A percentile compares a stretch with the other conserved stretches of the same genome.
Evolutionary conservation across 2,329 filamentous ascomycete species (phyloP).

Genomic region (Fusarium sp.): DNA sequence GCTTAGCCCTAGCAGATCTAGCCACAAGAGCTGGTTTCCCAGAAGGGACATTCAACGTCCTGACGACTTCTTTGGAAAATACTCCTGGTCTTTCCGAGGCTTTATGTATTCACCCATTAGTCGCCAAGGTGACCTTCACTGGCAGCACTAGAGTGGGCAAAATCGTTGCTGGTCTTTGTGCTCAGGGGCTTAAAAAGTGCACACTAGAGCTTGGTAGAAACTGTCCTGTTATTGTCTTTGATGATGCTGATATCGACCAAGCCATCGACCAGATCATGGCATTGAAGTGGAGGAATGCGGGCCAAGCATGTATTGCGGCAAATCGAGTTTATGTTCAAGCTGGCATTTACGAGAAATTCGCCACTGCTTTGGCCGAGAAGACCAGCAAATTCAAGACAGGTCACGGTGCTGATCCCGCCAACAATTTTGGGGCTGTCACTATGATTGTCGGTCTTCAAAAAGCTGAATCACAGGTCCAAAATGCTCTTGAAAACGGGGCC

Average conservation of each 20-base stretch:
- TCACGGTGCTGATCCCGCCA: background rate
- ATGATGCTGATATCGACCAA: conserved; percentile 63
- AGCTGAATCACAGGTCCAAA: background rate
- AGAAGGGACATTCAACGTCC: conserved; percentile 68
- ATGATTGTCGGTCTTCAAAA: background rate
- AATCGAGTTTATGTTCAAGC: background rate
- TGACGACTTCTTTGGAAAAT: conserved; percentile 54
- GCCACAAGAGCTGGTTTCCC: conserved; percentile 76
- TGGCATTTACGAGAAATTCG: background rate
- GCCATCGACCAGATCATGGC: background rate
- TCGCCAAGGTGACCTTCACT: conserved; percentile 74
- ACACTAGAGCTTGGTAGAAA: conserved; percentile 78
- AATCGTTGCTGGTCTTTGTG: conserved; percentile 67
- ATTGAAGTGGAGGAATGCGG: conserved; percentile 73
- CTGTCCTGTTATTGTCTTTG: conserved; percentile 70
- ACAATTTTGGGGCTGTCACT: background rate
- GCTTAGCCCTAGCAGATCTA: conserved; percentile 73
- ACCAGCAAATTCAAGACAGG: background rate
- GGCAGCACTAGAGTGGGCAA: conserved; percentile 75
- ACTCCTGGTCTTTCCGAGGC: conserved; percentile 54
- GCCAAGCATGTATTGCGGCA: conserved; percentile 60
- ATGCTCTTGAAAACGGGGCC: background rate
- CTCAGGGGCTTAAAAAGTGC: conserved; percentile 71
- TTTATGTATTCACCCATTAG: conserved; percentile 50
- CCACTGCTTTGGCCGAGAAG: background rate